phyloP scores from a whole-genome alignment of 352 stramenopile species.

The Globisporangium cystogenes region DNA sequence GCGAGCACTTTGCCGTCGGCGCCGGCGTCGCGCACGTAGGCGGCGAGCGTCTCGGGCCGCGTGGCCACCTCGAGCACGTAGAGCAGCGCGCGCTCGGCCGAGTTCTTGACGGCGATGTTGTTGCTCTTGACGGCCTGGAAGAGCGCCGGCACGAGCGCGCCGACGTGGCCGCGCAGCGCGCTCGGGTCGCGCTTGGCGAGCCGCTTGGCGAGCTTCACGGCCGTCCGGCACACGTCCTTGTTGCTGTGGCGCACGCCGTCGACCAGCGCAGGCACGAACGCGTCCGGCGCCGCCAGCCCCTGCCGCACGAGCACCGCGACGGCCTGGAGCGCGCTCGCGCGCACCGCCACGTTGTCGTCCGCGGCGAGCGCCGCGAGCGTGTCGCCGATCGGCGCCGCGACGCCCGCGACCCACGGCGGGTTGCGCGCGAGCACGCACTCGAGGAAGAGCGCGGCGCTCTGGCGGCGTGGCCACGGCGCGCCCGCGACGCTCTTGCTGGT shows the following conservation, averaged over 20 bases:
- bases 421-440: slow-evolving; percentile 44
- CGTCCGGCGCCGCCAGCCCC: slow-evolving; percentile 20
- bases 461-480: slow-evolving; percentile 46
- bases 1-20: slow-evolving; percentile 77
- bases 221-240: slow-evolving; percentile 76
- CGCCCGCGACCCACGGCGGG: slow-evolving; percentile 23
- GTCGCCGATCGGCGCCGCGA: slow-evolving; percentile 18
- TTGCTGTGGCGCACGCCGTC: slow-evolving; percentile 58
- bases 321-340: slow-evolving; percentile 43
- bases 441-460: slow-evolving; percentile 60
- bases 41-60: slow-evolving; percentile 68
- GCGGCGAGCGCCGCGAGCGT: slow-evolving; percentile 38
- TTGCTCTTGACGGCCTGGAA: slow-evolving; percentile 87
- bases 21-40: slow-evolving; percentile 55
- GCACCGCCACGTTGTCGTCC: slow-evolving; percentile 68
- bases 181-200: slow-evolving; percentile 64
- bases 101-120: slow-evolving; percentile 86
- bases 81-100: slow-evolving; percentile 77
- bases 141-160: slow-evolving; percentile 61
- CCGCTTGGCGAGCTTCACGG: slow-evolving; percentile 69
- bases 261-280: slow-evolving; percentile 58
- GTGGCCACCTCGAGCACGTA: slow-evolving; percentile 86
- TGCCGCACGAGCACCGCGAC: slow-evolving; percentile 55
- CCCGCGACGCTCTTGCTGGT: slow-evolving; percentile 24
- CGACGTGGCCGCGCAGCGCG: slow-evolving; percentile 43